Conservation (phyloP, 2,329 filamentous ascomycete species). For the Penicillium fuscoglaucum region DNA sequence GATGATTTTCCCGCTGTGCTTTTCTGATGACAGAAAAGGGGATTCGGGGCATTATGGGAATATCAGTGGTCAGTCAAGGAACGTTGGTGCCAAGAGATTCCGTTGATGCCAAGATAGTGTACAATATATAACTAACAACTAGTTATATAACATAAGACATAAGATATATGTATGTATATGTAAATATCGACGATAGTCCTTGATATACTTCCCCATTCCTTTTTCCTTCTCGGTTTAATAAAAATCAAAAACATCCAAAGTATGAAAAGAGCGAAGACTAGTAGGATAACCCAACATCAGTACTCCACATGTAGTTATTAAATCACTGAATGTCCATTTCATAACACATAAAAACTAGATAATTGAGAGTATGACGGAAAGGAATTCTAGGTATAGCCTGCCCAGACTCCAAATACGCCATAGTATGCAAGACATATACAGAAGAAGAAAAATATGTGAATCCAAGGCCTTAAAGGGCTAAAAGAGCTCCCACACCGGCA, state of each 20-base stretch:
- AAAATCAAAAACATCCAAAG: too few relatives aligned
- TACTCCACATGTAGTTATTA: neutral
- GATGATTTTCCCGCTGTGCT: constrained; percentile 37
- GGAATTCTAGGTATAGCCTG: constrained; percentile 10
- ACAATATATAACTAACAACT: too few relatives aligned
- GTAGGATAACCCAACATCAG: too few relatives aligned
- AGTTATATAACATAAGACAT: too few relatives aligned
- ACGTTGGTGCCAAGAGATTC: constrained; percentile 6
- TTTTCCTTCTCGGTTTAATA: too few relatives aligned
- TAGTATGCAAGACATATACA: constrained; percentile 10
- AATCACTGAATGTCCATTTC: neutral
- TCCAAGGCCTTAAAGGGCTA: constrained; percentile 17
- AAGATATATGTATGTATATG: too few relatives aligned
- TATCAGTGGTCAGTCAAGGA: neutral
- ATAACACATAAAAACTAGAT: constrained; percentile 9
- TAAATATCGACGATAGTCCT: too few relatives aligned
- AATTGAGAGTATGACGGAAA: neutral
- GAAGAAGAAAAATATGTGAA: neutral
- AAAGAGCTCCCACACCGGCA: constrained; percentile 26
- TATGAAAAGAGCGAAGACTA: too few relatives aligned
- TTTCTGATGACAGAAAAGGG: constrained; percentile 36
- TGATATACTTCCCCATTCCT: too few relatives aligned
- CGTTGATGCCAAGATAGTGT: neutral
- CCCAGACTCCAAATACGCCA: constrained; percentile 14
- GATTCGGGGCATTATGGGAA: constrained; percentile 46